A percentile compares a stretch with the other conserved stretches of the same genome.
Evolutionary conservation across 371 early-diverging fungal genomes (phyloP).

Genomic region (Gilbertella persicaria): DNA sequence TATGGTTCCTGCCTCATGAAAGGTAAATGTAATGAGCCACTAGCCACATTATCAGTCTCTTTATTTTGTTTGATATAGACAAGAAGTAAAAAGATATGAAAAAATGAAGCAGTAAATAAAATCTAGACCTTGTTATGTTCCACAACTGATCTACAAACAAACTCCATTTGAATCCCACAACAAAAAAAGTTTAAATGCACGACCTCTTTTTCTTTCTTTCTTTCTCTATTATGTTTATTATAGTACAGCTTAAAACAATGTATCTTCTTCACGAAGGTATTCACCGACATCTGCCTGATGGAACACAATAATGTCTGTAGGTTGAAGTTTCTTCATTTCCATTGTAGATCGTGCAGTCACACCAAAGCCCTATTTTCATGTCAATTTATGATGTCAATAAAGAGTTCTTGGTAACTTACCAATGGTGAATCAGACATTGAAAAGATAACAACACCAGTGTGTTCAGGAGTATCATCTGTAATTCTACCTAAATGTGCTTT

Average conservation of each 20-base stretch:
- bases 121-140: not conserved
- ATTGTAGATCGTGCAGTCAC: conserved; percentile 93
- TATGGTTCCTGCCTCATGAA: not conserved
- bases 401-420: conserved; percentile 33
- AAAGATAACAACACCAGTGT: conserved; percentile 96
- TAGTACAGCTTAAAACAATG: conserved; percentile 74
- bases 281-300: conserved; percentile 99
- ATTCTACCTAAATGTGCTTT: conserved; percentile 97
- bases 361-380: conserved; percentile 86
- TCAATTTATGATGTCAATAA: not conserved
- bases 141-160: not conserved
- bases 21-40: not conserved
- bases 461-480: conserved; percentile 97
- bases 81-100: not conserved
- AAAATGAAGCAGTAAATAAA: too few species aligned
- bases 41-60: not conserved
- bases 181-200: too few species aligned
- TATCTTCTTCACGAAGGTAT: conserved; percentile 95
- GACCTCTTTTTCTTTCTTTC: too few species aligned
- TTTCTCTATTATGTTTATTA: not conserved
- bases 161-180: not conserved
- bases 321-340: conserved; percentile 91
- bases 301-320: conserved; percentile 95
- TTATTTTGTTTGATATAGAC: not conserved
- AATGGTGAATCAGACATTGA: conserved; percentile 95